Conservation (phyloP, 805 yeast genomes). For the Ogataea siamensis region DNA sequence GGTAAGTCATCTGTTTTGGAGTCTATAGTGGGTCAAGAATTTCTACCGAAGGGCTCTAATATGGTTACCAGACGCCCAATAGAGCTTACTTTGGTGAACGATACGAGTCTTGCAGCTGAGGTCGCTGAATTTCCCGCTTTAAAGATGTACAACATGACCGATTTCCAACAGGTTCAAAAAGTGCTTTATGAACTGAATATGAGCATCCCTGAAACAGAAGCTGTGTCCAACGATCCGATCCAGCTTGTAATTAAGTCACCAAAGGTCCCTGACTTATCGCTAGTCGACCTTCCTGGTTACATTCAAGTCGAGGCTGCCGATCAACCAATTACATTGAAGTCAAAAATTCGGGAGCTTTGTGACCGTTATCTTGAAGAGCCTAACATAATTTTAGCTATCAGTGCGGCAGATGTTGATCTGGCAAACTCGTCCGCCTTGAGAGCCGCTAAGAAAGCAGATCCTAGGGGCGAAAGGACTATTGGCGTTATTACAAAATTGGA, state of each 20-base stretch:
- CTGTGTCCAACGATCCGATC: conserved; percentile 90
- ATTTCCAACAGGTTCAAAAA: conserved; percentile 84
- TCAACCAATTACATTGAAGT: conserved; percentile 83
- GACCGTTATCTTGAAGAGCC: conserved; percentile 86
- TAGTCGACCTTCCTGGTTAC: conserved; percentile 96
- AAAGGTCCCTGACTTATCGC: conserved; percentile 82
- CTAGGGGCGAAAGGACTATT: conserved; percentile 90
- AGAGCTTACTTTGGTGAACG: conserved; percentile 86
- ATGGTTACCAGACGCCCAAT: conserved; percentile 99
- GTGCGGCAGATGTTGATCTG: conserved; percentile 96
- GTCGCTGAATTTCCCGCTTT: conserved; percentile 92
- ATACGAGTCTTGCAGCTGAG: conserved; percentile 76
- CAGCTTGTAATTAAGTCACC: conserved; percentile 90
- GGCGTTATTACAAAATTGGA: conserved; percentile 96
- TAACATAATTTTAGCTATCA: conserved; percentile 90
- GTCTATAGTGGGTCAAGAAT: conserved; percentile 96
- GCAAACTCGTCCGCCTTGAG: conserved; percentile 94
- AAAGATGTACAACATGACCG: conserved; percentile 76
- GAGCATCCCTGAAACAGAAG: conserved; percentile 85
- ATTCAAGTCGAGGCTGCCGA: conserved; percentile 96
- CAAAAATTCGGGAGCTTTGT: conserved; percentile 75
- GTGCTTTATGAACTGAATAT: conserved; percentile 84
- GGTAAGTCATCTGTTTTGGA: conserved; percentile 97
- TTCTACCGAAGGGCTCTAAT: conserved; percentile 93
- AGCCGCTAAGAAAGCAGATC: conserved; percentile 88